Percentiles rank a stretch among this genome's conserved stretches.
These are phyloP conservation scores for Lactarius trivialis DNA, from an alignment of 768 basidiomycete species.

Conservation along the genomic window DNA sequence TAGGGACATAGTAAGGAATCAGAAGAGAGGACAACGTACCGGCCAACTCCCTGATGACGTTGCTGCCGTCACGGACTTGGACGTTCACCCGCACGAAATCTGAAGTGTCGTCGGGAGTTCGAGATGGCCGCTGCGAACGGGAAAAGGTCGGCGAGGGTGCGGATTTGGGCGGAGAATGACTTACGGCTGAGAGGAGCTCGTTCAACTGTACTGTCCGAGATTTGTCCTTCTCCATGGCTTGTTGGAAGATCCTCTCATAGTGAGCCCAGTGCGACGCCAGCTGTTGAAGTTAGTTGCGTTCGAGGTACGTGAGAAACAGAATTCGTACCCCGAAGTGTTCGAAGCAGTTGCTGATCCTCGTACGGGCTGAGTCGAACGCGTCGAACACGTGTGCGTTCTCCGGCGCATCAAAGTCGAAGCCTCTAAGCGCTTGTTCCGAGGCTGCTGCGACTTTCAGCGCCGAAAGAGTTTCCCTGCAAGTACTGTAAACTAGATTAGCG, in stretches of 20 bases:
- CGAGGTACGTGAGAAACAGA: neutral
- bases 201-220: conserved; percentile 7
- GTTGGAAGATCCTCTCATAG: conserved; percentile 15
- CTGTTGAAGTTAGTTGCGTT: neutral
- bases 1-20: neutral
- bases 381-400: conserved; percentile 3
- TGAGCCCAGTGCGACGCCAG: conserved; percentile 10
- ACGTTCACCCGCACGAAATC: conserved; percentile 13
- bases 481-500: neutral
- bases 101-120: neutral
- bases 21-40: neutral
- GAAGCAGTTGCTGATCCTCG: conserved; percentile 13
- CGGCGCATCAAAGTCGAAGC: conserved; percentile 7
- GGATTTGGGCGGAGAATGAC: neutral
- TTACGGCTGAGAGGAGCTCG: conserved; percentile 14
- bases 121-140: conserved; percentile 8
- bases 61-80: conserved; percentile 2
- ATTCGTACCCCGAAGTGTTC: conserved; percentile 12
- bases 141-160: neutral
- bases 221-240: conserved; percentile 18
- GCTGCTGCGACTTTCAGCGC: conserved; percentile 9
- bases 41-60: conserved; percentile 4
- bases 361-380: conserved; percentile 1
- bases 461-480: conserved; percentile 7
- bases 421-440: neutral